A percentile compares a stretch with the other conserved stretches of the same genome.
phyloP scores from a whole-genome alignment of 2,329 filamentous ascomycete species.

The Ophiognomonia clavigignenti-juglandacearum region DNA sequence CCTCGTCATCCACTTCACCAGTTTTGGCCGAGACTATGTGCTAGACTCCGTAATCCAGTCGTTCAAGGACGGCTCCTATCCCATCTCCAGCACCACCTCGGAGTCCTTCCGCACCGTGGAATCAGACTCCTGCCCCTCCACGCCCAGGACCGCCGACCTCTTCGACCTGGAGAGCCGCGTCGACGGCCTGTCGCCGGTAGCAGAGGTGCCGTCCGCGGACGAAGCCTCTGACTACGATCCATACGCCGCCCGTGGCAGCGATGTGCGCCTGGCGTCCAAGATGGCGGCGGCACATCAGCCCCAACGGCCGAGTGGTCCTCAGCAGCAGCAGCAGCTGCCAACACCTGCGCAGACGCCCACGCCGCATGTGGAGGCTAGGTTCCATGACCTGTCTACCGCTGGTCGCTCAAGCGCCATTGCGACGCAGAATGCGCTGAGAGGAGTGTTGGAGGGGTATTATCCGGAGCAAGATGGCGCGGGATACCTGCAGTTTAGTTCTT shows the following conservation, averaged over 20 bases:
- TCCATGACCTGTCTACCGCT: conserved; percentile 40
- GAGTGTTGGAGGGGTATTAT: conserved; percentile 46
- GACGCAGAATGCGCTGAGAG: conserved; percentile 53
- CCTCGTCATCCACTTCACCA: conserved; percentile 49
- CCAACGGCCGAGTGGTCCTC: conserved; percentile 18
- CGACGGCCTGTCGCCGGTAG: conserved; percentile 3
- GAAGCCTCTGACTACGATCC: conserved; percentile 42
- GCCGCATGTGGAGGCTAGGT: conserved; percentile 27
- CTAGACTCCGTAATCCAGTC: conserved; percentile 43
- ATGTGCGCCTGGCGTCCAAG: neutral
- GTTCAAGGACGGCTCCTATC: conserved; percentile 36
- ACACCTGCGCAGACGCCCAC: conserved; percentile 38
- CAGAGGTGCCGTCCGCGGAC: conserved; percentile 10
- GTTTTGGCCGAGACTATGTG: conserved; percentile 34
- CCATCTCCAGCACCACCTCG: conserved; percentile 15
- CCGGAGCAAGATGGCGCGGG: conserved; percentile 37
- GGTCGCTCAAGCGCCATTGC: conserved; percentile 43
- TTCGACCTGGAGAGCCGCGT: conserved; percentile 11
- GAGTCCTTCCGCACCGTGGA: conserved; percentile 6
- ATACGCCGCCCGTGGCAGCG: conserved; percentile 25
- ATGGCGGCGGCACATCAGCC: conserved; percentile 11
- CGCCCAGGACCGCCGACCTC: conserved; percentile 7
- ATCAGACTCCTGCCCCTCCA: conserved; percentile 15
- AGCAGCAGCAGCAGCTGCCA: conserved; percentile 31
- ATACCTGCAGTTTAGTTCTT: conserved; percentile 44